Conservation (phyloP, 1,284 basidiomycete species). For the Ceratobasidium sp. region DNA sequence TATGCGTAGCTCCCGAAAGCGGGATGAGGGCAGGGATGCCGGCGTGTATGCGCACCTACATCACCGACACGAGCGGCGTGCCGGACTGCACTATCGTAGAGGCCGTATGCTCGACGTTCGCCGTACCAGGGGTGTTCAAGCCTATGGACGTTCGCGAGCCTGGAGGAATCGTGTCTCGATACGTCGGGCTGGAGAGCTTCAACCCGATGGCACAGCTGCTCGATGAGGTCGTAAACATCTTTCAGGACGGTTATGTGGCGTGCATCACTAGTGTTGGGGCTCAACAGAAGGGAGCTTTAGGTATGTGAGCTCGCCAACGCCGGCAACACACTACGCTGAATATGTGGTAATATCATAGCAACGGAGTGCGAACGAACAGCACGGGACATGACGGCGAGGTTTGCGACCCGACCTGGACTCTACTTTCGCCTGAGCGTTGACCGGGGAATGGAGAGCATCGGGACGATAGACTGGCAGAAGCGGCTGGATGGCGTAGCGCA, state of each 20-base stretch:
- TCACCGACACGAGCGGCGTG: not conserved
- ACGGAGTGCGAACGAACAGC: conserved; percentile 11
- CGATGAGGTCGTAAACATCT: not conserved
- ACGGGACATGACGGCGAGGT: not conserved
- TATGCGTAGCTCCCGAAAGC: not conserved
- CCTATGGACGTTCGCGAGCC: not conserved
- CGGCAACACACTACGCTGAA: not conserved
- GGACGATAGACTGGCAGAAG: not conserved
- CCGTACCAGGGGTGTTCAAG: conserved; percentile 13
- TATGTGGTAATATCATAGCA: not conserved
- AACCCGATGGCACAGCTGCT: conserved; percentile 1
- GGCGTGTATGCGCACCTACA: not conserved
- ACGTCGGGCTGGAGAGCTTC: not conserved
- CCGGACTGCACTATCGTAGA: conserved; percentile 16
- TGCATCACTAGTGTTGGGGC: not conserved
- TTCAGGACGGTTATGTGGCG: not conserved
- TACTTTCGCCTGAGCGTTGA: conserved; percentile 17
- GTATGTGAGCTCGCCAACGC: not conserved
- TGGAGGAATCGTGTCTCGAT: not conserved
- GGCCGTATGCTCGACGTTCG: conserved; percentile 5
- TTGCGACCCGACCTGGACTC: not conserved
- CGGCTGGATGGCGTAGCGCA: not conserved
- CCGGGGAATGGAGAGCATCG: conserved; percentile 11
- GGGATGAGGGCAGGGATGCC: not conserved
- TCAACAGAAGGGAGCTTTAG: not conserved